A percentile compares a stretch with the other conserved stretches of the same genome.
Evolutionary conservation across 768 basidiomycete genomes (phyloP).

Genomic region (Auriscalpium microsporum): DNA sequence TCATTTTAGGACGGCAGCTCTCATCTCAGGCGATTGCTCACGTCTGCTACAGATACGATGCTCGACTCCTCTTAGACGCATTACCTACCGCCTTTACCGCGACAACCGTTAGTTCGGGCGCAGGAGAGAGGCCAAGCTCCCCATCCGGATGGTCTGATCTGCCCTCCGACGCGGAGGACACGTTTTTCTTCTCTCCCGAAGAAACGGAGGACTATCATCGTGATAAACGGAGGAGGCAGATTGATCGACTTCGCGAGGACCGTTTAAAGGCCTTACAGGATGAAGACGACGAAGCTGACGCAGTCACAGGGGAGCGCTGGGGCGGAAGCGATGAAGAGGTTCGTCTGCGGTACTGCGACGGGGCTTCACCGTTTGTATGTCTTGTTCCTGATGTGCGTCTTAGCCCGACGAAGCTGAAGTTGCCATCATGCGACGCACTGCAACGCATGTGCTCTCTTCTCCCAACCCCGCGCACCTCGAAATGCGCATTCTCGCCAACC

Average conservation of each 20-base stretch:
- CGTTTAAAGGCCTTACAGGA: slow-evolving; percentile 52
- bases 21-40: neutral
- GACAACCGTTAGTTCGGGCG: neutral
- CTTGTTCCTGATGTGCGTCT: neutral
- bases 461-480: slow-evolving; percentile 78
- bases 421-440: slow-evolving; percentile 70
- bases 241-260: slow-evolving; percentile 54
- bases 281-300: slow-evolving; percentile 15
- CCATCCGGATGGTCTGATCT: slow-evolving; percentile 76
- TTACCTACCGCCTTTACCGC: slow-evolving; percentile 23
- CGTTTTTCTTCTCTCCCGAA: slow-evolving; percentile 63
- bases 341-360: slow-evolving; percentile 3
- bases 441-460: slow-evolving; percentile 55
- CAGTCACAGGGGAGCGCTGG: slow-evolving; percentile 42
- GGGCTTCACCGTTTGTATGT: neutral
- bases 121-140: slow-evolving; percentile 25
- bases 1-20: too few relatives aligned
- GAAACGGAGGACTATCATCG: slow-evolving; percentile 61
- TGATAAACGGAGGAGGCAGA: slow-evolving; percentile 55
- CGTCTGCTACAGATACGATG: slow-evolving; percentile 56
- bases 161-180: slow-evolving; percentile 80
- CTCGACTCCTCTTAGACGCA: slow-evolving; percentile 61
- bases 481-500: slow-evolving; percentile 82
- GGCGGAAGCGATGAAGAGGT: slow-evolving; percentile 69
- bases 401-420: slow-evolving; percentile 54